These are phyloP conservation scores for Populus hybrid DNA, from an alignment of 441 rosid genomes.

Conservation along the genomic window DNA sequence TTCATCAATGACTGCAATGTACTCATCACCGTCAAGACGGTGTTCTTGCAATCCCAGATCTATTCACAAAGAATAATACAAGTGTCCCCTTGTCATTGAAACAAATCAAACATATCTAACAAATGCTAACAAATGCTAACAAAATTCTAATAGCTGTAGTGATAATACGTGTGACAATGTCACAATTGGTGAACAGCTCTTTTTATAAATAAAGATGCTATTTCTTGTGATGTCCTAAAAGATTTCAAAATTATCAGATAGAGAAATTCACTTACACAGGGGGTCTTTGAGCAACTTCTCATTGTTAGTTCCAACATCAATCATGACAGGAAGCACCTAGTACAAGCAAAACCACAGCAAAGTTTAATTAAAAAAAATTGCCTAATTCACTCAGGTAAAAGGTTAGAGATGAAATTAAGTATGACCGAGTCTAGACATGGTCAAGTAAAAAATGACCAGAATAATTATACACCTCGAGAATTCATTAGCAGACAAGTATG, in stretches of 20 bases:
- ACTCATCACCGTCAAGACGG: slow-evolving; percentile 85
- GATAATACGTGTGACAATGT: not conserved
- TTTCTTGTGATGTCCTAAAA: not conserved
- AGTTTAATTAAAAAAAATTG: not conserved
- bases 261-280: slow-evolving; percentile 60
- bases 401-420: not conserved
- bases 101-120: not conserved
- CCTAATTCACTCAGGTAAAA: not conserved
- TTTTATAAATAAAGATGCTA: not conserved
- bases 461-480: not conserved
- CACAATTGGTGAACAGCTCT: not conserved
- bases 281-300: slow-evolving; percentile 85
- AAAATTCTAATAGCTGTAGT: not conserved
- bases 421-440: not conserved
- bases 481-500: not conserved
- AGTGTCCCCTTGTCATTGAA: slow-evolving; percentile 1
- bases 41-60: slow-evolving; percentile 94
- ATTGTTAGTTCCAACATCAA: slow-evolving; percentile 98
- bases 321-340: slow-evolving; percentile 98
- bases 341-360: slow-evolving; percentile 5
- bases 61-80: slow-evolving; percentile 29
- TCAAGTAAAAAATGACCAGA: not conserved
- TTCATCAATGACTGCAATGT: slow-evolving; percentile 78
- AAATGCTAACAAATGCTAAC: not conserved
- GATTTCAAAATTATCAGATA: not conserved